Percentiles rank a stretch among this genome's conserved stretches.
These are phyloP conservation scores for Starmerella scarabaei DNA, from an alignment of 805 yeast species.

Conservation along the genomic window DNA sequence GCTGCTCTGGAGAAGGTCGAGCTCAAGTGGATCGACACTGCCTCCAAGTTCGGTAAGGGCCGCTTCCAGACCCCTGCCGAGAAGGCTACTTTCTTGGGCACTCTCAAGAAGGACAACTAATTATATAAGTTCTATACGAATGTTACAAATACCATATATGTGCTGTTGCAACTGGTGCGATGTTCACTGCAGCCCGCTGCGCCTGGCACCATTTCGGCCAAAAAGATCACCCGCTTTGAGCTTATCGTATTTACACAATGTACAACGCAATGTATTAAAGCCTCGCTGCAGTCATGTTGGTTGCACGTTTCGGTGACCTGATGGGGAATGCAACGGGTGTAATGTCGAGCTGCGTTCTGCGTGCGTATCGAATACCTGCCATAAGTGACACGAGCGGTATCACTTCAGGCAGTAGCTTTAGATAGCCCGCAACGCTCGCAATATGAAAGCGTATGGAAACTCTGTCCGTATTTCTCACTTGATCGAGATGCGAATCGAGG, in stretches of 20 bases:
- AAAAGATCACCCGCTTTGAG: background rate
- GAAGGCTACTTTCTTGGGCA: constrained; percentile 99
- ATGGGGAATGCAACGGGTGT: too few relatives aligned
- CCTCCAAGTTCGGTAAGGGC: constrained; percentile 99
- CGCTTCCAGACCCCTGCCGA: constrained; percentile 99
- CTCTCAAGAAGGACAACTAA: constrained; percentile 90
- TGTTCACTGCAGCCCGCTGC: background rate
- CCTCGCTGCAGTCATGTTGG: too few relatives aligned
- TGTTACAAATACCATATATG: background rate
- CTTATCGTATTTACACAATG: background rate
- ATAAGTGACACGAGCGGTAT: background rate
- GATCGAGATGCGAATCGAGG: too few relatives aligned
- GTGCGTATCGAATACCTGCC: background rate
- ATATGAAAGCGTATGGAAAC: too few relatives aligned
- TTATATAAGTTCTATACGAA: background rate
- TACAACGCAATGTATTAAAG: background rate
- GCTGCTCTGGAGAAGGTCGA: constrained; percentile 89
- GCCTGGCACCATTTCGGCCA: background rate
- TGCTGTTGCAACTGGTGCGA: background rate
- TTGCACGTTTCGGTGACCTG: too few relatives aligned
- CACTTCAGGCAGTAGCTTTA: background rate
- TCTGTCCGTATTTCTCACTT: too few relatives aligned
- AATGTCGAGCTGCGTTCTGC: too few relatives aligned
- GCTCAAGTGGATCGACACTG: constrained; percentile 99
- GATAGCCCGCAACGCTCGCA: too few relatives aligned